These are phyloP conservation scores for Dendryphion nanum DNA, from an alignment of 2,329 filamentous ascomycete genomes.

Conservation along the genomic window DNA sequence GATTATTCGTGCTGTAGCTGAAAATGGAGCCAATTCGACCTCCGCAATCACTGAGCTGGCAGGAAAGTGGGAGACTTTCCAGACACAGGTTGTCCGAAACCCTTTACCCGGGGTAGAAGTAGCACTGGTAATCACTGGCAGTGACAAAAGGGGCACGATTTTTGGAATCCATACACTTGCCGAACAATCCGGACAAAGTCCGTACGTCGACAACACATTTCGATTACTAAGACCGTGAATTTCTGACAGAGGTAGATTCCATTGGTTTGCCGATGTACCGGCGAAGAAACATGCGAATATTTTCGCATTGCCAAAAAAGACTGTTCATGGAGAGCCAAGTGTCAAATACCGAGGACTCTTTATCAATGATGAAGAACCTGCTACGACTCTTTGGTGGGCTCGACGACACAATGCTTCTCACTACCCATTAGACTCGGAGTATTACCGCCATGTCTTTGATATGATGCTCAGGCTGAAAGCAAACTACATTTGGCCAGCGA, in stretches of 20 bases:
- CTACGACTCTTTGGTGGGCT: constrained; percentile 11
- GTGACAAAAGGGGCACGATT: constrained; percentile 19
- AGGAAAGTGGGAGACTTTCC: constrained; percentile 65
- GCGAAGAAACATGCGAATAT: constrained; percentile 5
- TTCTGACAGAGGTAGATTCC: constrained; percentile 6
- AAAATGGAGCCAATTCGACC: neutral
- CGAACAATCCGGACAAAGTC: constrained; percentile 17
- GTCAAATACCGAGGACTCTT: constrained; percentile 14
- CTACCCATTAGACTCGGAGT: constrained; percentile 7
- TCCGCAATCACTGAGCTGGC: neutral
- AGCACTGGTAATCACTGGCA: constrained; percentile 14
- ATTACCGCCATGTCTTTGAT: constrained; percentile 66
- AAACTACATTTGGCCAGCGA: constrained; percentile 21
- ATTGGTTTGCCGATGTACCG: constrained; percentile 15
- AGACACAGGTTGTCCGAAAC: constrained; percentile 53
- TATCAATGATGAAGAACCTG: constrained; percentile 14
- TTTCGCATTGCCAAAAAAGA: constrained; percentile 5
- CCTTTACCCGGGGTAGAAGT: constrained; percentile 1
- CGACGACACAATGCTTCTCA: constrained; percentile 5
- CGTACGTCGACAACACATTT: constrained; percentile 4
- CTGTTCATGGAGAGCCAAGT: constrained; percentile 7
- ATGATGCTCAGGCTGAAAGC: constrained; percentile 52
- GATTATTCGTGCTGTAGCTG: constrained; percentile 4
- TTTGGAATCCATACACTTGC: constrained; percentile 18
- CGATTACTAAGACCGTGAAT: no score